A percentile compares a stretch with the other conserved stretches of the same genome.
Conservation (phyloP, 2,329 filamentous ascomycete species). For the Whalleya microplaca region DNA sequence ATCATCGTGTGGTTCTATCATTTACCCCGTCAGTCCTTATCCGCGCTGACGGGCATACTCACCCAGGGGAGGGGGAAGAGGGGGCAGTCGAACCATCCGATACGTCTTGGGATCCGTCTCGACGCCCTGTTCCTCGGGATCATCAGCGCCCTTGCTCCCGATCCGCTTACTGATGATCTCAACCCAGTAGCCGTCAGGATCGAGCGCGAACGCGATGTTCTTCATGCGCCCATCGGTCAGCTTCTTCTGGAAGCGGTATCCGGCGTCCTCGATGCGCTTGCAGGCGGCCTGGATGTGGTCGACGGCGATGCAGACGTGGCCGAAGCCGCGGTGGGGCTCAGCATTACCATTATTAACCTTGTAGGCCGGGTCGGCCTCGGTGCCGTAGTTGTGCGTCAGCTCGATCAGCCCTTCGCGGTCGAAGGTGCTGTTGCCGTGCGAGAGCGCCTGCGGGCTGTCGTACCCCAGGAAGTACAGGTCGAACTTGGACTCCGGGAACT, state of each 20-base stretch:
- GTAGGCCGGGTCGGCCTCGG: slow-evolving; percentile 81
- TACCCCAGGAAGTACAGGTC: slow-evolving; percentile 96
- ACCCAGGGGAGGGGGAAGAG: background rate
- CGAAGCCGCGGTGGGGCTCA: slow-evolving; percentile 84
- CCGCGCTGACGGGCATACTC: background rate
- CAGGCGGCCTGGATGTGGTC: slow-evolving; percentile 89
- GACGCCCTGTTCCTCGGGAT: slow-evolving; percentile 72
- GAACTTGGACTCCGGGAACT: slow-evolving; percentile 87
- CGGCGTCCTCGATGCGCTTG: slow-evolving; percentile 84
- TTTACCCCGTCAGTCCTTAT: slow-evolving; percentile 1
- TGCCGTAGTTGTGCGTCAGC: slow-evolving; percentile 84
- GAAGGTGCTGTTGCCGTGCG: slow-evolving; percentile 70
- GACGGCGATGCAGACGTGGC: slow-evolving; percentile 82
- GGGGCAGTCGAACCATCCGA: slow-evolving; percentile 56
- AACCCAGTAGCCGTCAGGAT: slow-evolving; percentile 88
- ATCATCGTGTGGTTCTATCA: slow-evolving; percentile 88
- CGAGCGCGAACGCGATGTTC: slow-evolving; percentile 86
- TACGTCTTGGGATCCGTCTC: slow-evolving; percentile 78
- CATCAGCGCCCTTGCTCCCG: slow-evolving; percentile 48
- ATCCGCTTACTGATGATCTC: slow-evolving; percentile 77
- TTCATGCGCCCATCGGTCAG: slow-evolving; percentile 85
- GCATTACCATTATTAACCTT: slow-evolving; percentile 85
- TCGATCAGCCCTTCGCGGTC: slow-evolving; percentile 92
- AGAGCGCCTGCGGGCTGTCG: slow-evolving; percentile 75
- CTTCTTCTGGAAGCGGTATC: slow-evolving; percentile 95